A percentile compares a stretch with the other conserved stretches of the same genome.
Conservation (phyloP, 2,329 filamentous ascomycete species). For the Arthrinium puccinioides region DNA sequence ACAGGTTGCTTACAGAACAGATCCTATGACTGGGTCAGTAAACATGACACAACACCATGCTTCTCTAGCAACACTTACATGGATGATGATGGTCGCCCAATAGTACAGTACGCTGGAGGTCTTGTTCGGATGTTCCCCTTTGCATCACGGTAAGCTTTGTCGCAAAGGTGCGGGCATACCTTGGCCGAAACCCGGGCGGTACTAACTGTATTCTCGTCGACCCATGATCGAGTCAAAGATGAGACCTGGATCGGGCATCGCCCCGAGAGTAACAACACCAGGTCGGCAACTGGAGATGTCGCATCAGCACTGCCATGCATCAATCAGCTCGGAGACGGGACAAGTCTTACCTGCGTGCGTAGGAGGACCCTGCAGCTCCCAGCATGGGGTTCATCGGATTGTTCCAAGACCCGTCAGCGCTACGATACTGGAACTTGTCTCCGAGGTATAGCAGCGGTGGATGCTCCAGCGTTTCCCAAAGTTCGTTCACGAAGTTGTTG, state of each 20-base stretch:
- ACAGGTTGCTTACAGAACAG: constrained; percentile 46
- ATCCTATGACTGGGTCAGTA: constrained; percentile 22
- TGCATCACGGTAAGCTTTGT: neutral
- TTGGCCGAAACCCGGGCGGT: no score
- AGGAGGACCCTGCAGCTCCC: constrained; percentile 60
- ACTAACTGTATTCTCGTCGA: constrained; percentile 31
- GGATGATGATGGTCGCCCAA: constrained; percentile 67
- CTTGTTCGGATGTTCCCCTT: constrained; percentile 58
- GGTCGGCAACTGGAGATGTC: constrained; percentile 36
- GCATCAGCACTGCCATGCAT: neutral
- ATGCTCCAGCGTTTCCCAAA: constrained; percentile 68
- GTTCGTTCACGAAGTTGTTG: constrained; percentile 57
- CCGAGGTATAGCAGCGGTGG: constrained; percentile 61
- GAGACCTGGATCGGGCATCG: constrained; percentile 58
- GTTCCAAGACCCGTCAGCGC: constrained; percentile 65
- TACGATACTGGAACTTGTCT: constrained; percentile 57
- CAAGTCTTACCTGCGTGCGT: constrained; percentile 52
- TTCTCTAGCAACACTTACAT: constrained; percentile 27
- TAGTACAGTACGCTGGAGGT: constrained; percentile 67
- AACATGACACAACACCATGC: neutral
- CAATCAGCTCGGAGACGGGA: no score
- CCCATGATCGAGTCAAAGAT: constrained; percentile 59
- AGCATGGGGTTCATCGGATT: constrained; percentile 60
- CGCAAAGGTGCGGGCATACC: no score
- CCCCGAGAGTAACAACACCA: constrained; percentile 50